Percentiles rank a stretch among this genome's conserved stretches.
Evolutionary conservation across 768 basidiomycete genomes (phyloP).

Genomic region (Hericium alpestre): DNA sequence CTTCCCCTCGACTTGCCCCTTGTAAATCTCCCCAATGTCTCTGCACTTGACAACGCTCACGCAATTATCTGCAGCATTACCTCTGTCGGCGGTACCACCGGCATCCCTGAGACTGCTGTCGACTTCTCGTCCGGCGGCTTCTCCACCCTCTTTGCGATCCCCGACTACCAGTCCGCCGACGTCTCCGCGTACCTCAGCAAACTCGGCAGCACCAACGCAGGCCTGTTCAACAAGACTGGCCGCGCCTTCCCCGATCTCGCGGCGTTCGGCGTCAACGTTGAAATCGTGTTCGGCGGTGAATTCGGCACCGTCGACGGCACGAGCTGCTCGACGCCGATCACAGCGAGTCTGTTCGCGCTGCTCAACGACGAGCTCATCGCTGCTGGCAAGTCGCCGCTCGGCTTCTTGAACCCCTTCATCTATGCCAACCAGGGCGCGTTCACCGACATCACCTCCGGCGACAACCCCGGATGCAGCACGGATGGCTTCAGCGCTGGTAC

Average conservation of each 20-base stretch:
- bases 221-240: slow-evolving; percentile 12
- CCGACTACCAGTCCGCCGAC: slow-evolving; percentile 9
- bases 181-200: slow-evolving; percentile 5
- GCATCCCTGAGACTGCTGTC: slow-evolving; percentile 17
- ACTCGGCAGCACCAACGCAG: slow-evolving; percentile 7
- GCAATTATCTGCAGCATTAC: neutral
- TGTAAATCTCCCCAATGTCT: slow-evolving; percentile 12
- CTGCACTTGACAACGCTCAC: neutral
- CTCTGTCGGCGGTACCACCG: neutral
- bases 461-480: slow-evolving; percentile 21
- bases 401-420: slow-evolving; percentile 26
- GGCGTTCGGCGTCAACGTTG: neutral
- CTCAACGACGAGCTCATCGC: slow-evolving; percentile 24
- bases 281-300: neutral
- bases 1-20: slow-evolving; percentile 27
- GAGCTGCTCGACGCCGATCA: slow-evolving; percentile 24
- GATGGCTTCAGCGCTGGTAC: slow-evolving; percentile 20
- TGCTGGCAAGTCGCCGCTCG: slow-evolving; percentile 19
- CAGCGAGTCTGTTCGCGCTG: slow-evolving; percentile 24
- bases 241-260: slow-evolving; percentile 15
- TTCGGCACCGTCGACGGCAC: slow-evolving; percentile 19
- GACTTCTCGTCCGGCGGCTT: slow-evolving; percentile 15
- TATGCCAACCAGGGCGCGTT: slow-evolving; percentile 21
- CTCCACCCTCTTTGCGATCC: slow-evolving; percentile 12
- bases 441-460: slow-evolving; percentile 21